Conservation (phyloP, 352 stramenopile species). For the Globisporangium nunn region DNA sequence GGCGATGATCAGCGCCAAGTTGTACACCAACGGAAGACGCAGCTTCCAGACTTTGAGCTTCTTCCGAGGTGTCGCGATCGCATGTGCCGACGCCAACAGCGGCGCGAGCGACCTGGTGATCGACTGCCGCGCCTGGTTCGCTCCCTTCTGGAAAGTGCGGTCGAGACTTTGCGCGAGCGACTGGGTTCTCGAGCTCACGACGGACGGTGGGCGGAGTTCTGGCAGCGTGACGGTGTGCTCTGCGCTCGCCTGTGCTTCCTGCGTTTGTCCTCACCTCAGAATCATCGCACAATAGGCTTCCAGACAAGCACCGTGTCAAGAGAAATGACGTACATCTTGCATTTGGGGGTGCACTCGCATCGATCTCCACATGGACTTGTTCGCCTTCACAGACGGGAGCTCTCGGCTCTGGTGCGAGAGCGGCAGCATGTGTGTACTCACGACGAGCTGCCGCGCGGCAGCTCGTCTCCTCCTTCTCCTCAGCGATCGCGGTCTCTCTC, state of each 20-base stretch:
- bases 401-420: not conserved
- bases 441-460: too few species aligned
- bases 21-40: constrained; percentile 5
- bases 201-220: not conserved
- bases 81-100: constrained; percentile 7
- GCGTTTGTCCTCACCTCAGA: not conserved
- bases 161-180: not conserved
- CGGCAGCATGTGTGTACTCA: not conserved
- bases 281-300: not conserved
- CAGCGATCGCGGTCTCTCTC: too few species aligned
- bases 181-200: not conserved
- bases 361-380: not conserved
- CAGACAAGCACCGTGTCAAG: not conserved
- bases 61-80: constrained; percentile 9
- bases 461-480: too few species aligned
- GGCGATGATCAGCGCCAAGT: constrained; percentile 3
- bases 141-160: not conserved
- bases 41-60: constrained; percentile 7
- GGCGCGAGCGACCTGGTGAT: constrained; percentile 1
- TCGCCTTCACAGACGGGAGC: not conserved
- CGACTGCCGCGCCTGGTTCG: not conserved
- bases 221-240: not conserved
- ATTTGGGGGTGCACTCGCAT: not conserved
- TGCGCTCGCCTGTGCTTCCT: not conserved
- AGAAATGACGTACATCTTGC: not conserved